Conservation (phyloP, 106 monocot genomes). For the Phalaenopsis aphrodite region DNA sequence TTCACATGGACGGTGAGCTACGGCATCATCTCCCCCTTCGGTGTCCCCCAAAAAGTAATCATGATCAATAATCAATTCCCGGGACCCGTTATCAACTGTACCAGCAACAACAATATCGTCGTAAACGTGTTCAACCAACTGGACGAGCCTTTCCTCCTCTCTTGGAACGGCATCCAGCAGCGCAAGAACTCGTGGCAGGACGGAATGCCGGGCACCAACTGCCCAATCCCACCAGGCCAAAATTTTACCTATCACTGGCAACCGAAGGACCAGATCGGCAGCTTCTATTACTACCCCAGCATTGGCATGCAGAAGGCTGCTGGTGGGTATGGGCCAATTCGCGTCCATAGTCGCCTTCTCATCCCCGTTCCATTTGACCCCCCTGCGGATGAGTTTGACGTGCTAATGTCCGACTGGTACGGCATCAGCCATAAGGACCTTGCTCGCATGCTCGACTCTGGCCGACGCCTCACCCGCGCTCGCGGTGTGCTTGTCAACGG, state of each 20-base stretch:
- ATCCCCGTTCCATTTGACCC: conserved; percentile 78
- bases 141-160: conserved; percentile 53
- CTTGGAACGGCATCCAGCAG: conserved; percentile 73
- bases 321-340: conserved; percentile 67
- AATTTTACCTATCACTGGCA: conserved; percentile 83
- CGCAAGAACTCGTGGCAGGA: conserved; percentile 90
- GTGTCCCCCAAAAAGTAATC: conserved; percentile 48
- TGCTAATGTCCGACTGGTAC: conserved; percentile 82
- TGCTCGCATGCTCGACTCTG: conserved; percentile 28
- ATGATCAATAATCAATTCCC: conserved; percentile 69
- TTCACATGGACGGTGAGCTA: conserved; percentile 68
- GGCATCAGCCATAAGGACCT: conserved; percentile 32
- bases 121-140: conserved; percentile 78
- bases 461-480: conserved; percentile 31
- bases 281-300: conserved; percentile 75
- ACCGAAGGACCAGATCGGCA: conserved; percentile 87
- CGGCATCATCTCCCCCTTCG: conserved; percentile 35
- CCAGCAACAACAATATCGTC: conserved; percentile 79
- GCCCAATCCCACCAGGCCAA: conserved; percentile 57
- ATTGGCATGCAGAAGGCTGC: conserved; percentile 69
- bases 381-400: conserved; percentile 66
- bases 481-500: conserved; percentile 56
- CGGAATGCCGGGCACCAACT: conserved; percentile 68
- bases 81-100: conserved; percentile 75
- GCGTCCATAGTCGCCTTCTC: conserved; percentile 68